Evolutionary conservation across 2,329 filamentous ascomycete species (phyloP).

Genomic region (Tothia fuscella): DNA sequence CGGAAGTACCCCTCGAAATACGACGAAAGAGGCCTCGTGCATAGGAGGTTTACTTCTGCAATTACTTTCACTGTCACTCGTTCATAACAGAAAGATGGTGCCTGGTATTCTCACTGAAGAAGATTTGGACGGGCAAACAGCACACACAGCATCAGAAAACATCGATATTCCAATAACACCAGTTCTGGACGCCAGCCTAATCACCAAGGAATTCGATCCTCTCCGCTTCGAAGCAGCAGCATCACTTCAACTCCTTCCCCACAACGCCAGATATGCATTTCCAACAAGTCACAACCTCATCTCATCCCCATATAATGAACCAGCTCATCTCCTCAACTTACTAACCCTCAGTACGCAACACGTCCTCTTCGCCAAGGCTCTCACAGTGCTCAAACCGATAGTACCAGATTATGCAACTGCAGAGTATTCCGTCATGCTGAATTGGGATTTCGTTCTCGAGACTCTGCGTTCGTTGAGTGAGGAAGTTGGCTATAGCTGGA

Average conservation of each 20-base stretch:
- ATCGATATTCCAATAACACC: too few species aligned
- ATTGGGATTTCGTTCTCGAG: slow-evolving; percentile 55
- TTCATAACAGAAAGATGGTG: too few species aligned
- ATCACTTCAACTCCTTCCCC: slow-evolving; percentile 16
- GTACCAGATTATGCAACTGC: slow-evolving; percentile 65
- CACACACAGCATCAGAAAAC: too few species aligned
- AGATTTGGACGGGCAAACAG: too few species aligned
- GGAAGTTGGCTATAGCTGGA: slow-evolving; percentile 43
- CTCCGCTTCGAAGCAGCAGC: slow-evolving; percentile 25
- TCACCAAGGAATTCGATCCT: slow-evolving; percentile 22
- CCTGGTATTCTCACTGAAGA: too few species aligned
- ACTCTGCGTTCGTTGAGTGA: slow-evolving; percentile 42
- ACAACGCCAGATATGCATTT: neutral
- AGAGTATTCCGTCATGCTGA: slow-evolving; percentile 62
- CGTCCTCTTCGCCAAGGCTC: slow-evolving; percentile 57
- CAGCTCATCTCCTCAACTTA: slow-evolving; percentile 62
- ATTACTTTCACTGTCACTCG: too few species aligned
- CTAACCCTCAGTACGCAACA: slow-evolving; percentile 52
- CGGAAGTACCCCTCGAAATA: too few species aligned
- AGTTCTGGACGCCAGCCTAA: slow-evolving; percentile 1
- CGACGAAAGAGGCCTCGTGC: too few species aligned
- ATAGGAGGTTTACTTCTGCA: too few species aligned
- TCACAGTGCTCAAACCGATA: slow-evolving; percentile 51
- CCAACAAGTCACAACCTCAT: slow-evolving; percentile 34
- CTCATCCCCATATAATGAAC: slow-evolving; percentile 64